Conservation (phyloP, 176 grass and related monocot species). For the Oryza nivara region DNA sequence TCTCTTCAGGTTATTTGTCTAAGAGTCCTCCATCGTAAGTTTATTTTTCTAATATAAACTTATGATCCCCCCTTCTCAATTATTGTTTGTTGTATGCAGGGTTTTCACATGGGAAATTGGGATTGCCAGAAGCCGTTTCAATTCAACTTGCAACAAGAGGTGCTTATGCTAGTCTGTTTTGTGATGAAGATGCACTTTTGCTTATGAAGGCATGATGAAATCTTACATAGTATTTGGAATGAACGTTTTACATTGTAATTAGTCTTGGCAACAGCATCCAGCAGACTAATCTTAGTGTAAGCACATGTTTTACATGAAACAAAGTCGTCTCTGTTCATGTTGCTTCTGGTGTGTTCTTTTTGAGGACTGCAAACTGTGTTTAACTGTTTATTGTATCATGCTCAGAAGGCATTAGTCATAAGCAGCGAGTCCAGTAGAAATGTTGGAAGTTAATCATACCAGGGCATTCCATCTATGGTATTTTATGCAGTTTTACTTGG, state of each 20-base stretch:
- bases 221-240: conserved; percentile 54
- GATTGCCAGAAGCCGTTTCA: conserved; percentile 28
- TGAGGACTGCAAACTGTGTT: conserved; percentile 36
- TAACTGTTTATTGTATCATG: conserved; percentile 37
- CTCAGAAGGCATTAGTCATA: conserved; percentile 14
- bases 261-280: conserved; percentile 71
- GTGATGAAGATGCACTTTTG: conserved; percentile 42
- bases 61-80: conserved; percentile 3
- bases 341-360: conserved; percentile 36
- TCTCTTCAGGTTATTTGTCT: conserved; percentile 25
- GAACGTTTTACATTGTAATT: conserved; percentile 79
- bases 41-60: background rate
- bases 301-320: conserved; percentile 55
- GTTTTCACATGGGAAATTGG: conserved; percentile 37
- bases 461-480: conserved; percentile 1
- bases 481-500: conserved; percentile 25
- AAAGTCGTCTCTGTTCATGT: conserved; percentile 40
- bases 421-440: conserved; percentile 24
- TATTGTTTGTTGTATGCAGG: conserved; percentile 41
- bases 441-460: conserved; percentile 10
- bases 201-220: conserved; percentile 41
- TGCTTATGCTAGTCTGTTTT: conserved; percentile 48
- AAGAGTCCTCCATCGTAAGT: background rate
- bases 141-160: conserved; percentile 42
- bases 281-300: conserved; percentile 76